A percentile compares a stretch with the other conserved stretches of the same genome.
Conservation (phyloP, 139 green algal species). For the Nannochloris sp. region DNA sequence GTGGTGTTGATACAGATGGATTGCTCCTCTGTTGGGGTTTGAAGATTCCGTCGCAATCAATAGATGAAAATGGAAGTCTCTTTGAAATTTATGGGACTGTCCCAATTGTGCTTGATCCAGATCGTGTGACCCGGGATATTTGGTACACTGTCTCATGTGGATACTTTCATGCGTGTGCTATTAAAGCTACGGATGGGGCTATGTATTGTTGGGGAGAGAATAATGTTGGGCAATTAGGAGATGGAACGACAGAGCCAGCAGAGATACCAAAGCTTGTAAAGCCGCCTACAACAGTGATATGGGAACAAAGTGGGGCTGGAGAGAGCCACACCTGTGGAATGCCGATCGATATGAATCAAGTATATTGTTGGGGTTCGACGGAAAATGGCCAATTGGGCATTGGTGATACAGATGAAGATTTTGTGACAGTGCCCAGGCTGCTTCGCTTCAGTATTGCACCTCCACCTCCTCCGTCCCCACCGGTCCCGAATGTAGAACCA, state of each 20-base stretch:
- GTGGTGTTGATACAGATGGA: conserved; percentile 4
- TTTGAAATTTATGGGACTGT: neutral
- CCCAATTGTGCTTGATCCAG: neutral
- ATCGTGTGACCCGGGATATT: neutral
- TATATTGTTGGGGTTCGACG: neutral
- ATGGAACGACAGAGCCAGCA: neutral
- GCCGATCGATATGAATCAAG: neutral
- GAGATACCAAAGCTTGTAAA: neutral
- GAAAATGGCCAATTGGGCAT: neutral
- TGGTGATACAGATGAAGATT: neutral
- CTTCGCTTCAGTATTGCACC: neutral
- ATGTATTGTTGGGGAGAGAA: conserved; percentile 6
- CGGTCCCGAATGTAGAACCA: neutral
- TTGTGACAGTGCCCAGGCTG: neutral
- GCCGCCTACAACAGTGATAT: neutral
- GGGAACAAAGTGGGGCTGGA: neutral
- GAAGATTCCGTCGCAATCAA: neutral
- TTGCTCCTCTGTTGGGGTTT: neutral
- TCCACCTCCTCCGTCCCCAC: neutral
- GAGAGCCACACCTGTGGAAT: neutral
- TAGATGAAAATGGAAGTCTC: neutral
- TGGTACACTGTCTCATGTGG: neutral
- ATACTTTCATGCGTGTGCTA: neutral
- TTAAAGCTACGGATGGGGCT: neutral
- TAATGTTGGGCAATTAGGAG: neutral